A percentile compares a stretch with the other conserved stretches of the same genome.
Evolutionary conservation across 1,284 basidiomycete species (phyloP).

Genomic region (Malassezia globosa): DNA sequence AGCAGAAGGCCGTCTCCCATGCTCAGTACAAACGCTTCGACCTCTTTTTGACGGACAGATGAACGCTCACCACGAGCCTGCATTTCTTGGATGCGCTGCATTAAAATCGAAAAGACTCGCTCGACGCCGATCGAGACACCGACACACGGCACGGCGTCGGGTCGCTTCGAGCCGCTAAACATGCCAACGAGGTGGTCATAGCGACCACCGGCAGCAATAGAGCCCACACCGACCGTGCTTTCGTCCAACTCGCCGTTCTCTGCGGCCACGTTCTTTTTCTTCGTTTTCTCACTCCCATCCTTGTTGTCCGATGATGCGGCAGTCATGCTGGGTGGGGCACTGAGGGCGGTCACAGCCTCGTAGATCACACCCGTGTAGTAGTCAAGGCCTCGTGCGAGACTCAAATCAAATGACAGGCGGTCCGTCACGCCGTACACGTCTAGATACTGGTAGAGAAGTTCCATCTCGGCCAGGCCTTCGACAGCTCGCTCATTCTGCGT

Average conservation of each 20-base stretch:
- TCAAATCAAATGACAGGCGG: constrained; percentile 79
- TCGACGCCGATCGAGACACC: constrained; percentile 90
- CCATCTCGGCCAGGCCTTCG: constrained; percentile 83
- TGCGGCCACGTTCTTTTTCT: no score
- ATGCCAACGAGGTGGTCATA: constrained; percentile 95
- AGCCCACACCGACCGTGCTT: constrained; percentile 83
- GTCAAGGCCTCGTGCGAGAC: constrained; percentile 86
- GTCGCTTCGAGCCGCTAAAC: constrained; percentile 63
- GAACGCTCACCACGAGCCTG: constrained; percentile 46
- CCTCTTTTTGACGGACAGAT: constrained; percentile 69
- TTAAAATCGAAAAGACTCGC: constrained; percentile 84
- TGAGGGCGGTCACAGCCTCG: constrained; percentile 85
- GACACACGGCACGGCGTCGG: constrained; percentile 76
- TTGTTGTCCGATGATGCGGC: constrained; percentile 46
- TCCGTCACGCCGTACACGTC: constrained; percentile 69
- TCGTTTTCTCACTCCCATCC: no score
- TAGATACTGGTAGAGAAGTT: constrained; percentile 70
- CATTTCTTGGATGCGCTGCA: constrained; percentile 68
- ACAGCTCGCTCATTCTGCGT: constrained; percentile 62
- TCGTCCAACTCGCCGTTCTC: constrained; percentile 72
- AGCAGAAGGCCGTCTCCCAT: constrained; percentile 79
- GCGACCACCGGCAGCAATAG: constrained; percentile 89
- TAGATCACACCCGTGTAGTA: constrained; percentile 99
- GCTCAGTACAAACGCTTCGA: constrained; percentile 85
- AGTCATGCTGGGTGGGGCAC: constrained; percentile 70